These are phyloP conservation scores for Candida wancherniae DNA, from an alignment of 805 yeast species.

Conservation along the genomic window DNA sequence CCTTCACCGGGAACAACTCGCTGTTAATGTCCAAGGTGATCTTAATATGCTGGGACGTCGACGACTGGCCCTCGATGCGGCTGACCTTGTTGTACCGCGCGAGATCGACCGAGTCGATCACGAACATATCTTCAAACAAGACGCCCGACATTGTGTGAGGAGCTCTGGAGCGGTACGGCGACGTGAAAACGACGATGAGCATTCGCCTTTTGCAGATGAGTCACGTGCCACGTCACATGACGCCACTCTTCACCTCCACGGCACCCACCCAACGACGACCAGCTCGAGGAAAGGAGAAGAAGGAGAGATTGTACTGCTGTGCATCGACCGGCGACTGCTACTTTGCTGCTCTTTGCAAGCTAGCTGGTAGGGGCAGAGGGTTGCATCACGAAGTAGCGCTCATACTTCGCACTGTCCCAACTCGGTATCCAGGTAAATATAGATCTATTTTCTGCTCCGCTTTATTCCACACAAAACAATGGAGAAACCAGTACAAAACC, in stretches of 20 bases:
- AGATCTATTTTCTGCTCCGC: too few relatives aligned
- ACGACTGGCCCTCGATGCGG: conserved; percentile 83
- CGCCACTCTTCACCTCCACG: background rate
- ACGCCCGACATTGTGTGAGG: conserved; percentile 45
- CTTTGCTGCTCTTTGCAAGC: too few relatives aligned
- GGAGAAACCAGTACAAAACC: too few relatives aligned
- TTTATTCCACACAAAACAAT: too few relatives aligned
- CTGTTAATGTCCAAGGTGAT: conserved; percentile 86
- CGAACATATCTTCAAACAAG: conserved; percentile 89
- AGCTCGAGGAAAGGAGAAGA: background rate
- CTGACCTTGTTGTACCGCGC: conserved; percentile 91
- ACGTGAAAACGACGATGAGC: conserved; percentile 3
- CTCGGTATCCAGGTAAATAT: too few relatives aligned
- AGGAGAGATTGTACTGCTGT: too few relatives aligned
- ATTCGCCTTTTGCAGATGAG: conserved; percentile 2
- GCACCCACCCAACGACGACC: background rate
- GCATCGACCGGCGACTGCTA: too few relatives aligned
- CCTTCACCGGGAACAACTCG: conserved; percentile 81
- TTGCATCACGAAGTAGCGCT: too few relatives aligned
- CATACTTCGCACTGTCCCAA: too few relatives aligned
- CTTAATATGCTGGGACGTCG: conserved; percentile 73
- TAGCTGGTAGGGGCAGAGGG: too few relatives aligned
- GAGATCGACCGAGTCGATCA: conserved; percentile 74
- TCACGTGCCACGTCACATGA: conserved; percentile 3
- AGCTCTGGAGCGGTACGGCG: conserved; percentile 1